phyloP scores from a whole-genome alignment of 2,329 filamentous ascomycete species.

The Bretziella fagacearum region DNA sequence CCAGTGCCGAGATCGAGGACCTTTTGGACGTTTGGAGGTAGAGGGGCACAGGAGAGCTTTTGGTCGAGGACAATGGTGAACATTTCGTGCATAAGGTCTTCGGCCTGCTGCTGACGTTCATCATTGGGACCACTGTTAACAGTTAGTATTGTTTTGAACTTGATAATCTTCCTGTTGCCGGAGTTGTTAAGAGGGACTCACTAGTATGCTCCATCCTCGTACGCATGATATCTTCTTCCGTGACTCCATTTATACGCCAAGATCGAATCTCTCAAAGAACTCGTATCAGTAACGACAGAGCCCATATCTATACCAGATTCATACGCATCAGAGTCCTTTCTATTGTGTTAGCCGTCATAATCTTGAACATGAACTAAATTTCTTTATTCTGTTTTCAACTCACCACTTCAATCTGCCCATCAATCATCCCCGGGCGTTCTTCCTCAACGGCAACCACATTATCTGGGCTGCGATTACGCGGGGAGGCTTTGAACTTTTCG shows the following conservation, averaged over 20 bases:
- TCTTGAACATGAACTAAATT: neutral
- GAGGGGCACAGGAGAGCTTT: slow-evolving; percentile 21
- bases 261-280: slow-evolving; percentile 26
- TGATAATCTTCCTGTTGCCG: neutral
- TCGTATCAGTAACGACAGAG: slow-evolving; percentile 11
- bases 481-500: no score
- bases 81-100: slow-evolving; percentile 20
- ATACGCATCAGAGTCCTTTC: neutral
- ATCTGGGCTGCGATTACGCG: neutral
- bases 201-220: slow-evolving; percentile 26
- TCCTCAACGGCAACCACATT: neutral
- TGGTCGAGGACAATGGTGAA: slow-evolving; percentile 19
- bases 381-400: neutral
- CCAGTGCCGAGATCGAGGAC: slow-evolving; percentile 24
- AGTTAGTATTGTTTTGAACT: neutral
- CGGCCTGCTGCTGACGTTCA: slow-evolving; percentile 19
- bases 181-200: slow-evolving; percentile 1
- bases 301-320: neutral
- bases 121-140: slow-evolving; percentile 19
- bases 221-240: slow-evolving; percentile 31
- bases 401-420: neutral
- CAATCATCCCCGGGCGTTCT: neutral
- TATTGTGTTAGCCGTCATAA: neutral
- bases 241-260: slow-evolving; percentile 29
- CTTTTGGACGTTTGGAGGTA: slow-evolving; percentile 19